A percentile compares a stretch with the other conserved stretches of the same genome.
Conservation (phyloP, 2,329 filamentous ascomycete species). For the Epichloe sibirici region DNA sequence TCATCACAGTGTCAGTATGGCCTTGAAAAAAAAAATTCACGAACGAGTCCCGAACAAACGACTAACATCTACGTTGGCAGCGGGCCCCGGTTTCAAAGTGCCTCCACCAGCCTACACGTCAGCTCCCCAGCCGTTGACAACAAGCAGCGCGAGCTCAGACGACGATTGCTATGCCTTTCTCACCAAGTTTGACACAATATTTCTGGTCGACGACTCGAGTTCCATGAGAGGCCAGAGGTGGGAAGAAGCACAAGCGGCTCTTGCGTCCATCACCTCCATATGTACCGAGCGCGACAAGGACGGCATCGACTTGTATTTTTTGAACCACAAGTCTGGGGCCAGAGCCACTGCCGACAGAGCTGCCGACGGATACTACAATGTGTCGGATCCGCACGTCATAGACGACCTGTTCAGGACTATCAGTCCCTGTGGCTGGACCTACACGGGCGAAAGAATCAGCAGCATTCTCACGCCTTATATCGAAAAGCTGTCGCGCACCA, state of each 20-base stretch:
- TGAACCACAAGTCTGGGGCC: slow-evolving; percentile 51
- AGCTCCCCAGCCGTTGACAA: neutral
- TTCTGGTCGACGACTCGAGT: slow-evolving; percentile 84
- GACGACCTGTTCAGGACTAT: slow-evolving; percentile 58
- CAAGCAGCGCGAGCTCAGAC: slow-evolving; percentile 8
- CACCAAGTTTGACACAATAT: slow-evolving; percentile 68
- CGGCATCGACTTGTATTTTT: slow-evolving; percentile 83
- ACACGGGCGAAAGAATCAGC: slow-evolving; percentile 60
- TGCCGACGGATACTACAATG: slow-evolving; percentile 49
- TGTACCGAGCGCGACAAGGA: slow-evolving; percentile 70
- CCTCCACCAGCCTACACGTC: neutral
- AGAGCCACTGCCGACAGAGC: slow-evolving; percentile 26
- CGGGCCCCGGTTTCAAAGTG: neutral
- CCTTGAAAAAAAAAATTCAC: neutral
- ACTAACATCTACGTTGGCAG: neutral
- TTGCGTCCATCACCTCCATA: slow-evolving; percentile 66
- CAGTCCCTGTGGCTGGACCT: slow-evolving; percentile 53
- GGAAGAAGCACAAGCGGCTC: slow-evolving; percentile 58
- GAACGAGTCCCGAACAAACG: too few relatives aligned
- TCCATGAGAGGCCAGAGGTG: slow-evolving; percentile 73
- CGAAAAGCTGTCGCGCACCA: slow-evolving; percentile 23
- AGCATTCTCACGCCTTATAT: slow-evolving; percentile 66
- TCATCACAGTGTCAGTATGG: neutral
- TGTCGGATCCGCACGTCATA: slow-evolving; percentile 42
- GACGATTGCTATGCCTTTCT: slow-evolving; percentile 71